Conservation (phyloP, 345 rosid species). For the Rhodamnia rubescens region DNA sequence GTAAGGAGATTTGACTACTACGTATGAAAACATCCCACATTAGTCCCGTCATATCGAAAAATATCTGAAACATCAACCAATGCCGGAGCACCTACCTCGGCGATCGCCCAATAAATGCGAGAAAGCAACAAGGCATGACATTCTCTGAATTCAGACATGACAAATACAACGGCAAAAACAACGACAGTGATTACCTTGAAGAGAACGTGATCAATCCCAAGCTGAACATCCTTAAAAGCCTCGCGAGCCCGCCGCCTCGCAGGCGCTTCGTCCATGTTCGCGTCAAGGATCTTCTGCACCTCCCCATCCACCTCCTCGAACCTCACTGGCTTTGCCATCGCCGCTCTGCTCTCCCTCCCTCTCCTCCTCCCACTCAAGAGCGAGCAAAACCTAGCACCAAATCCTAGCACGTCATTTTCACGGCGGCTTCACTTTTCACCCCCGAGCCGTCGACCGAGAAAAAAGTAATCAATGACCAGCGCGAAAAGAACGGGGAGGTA, state of each 20-base stretch:
- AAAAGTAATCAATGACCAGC: neutral
- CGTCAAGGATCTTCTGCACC: conserved; percentile 42
- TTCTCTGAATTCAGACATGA: neutral
- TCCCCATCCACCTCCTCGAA: conserved; percentile 36
- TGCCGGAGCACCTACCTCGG: neutral
- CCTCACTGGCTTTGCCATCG: conserved; percentile 29
- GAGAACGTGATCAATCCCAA: conserved; percentile 66
- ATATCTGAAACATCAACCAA: neutral
- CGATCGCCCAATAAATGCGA: neutral
- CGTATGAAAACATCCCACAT: neutral
- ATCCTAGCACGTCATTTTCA: neutral
- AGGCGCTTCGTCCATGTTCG: conserved; percentile 62
- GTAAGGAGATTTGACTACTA: neutral
- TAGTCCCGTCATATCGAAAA: neutral
- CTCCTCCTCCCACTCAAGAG: conserved; percentile 3
- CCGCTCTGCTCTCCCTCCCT: conserved; percentile 5
- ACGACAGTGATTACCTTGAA: conserved; percentile 44
- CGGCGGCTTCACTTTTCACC: neutral
- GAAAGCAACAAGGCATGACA: neutral
- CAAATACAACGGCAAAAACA: neutral
- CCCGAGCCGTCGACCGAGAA: neutral
- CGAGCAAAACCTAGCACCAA: conserved; percentile 11
- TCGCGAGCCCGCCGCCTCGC: conserved; percentile 72
- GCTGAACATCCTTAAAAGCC: conserved; percentile 64
- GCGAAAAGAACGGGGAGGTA: neutral